Conservation (phyloP, 371 early-diverging fungal genomes). For the Cokeromyces recurvatus region DNA sequence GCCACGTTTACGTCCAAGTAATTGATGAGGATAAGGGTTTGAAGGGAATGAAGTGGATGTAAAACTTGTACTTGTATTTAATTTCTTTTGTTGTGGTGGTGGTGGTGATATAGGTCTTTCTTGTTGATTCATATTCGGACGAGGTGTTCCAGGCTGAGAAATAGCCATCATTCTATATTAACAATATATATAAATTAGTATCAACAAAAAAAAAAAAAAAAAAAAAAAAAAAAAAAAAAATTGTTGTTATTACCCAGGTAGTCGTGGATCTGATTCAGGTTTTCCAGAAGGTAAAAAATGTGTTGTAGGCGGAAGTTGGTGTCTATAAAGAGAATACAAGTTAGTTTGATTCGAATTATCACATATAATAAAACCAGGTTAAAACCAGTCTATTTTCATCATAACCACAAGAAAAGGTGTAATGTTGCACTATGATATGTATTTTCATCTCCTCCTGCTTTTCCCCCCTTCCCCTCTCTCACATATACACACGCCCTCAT, state of each 20-base stretch:
- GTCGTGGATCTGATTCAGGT: constrained; percentile 30
- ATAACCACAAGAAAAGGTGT: too few relatives aligned
- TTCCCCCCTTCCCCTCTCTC: too few relatives aligned
- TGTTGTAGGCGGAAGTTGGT: constrained; percentile 21
- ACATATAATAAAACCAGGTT: too few relatives aligned
- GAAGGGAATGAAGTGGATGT: constrained; percentile 30
- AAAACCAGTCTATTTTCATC: too few relatives aligned
- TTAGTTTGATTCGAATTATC: background rate
- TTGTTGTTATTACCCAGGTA: constrained; percentile 29
- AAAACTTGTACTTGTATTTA: constrained; percentile 4
- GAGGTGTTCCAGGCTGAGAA: constrained; percentile 49
- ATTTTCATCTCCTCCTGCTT: too few relatives aligned
- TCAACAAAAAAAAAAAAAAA: background rate
- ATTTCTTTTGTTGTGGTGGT: background rate
- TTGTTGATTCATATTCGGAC: constrained; percentile 13
- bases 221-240: background rate
- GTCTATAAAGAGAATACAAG: constrained; percentile 2
- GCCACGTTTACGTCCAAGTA: constrained; percentile 30
- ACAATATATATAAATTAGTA: too few relatives aligned
- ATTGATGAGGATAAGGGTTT: constrained; percentile 18
- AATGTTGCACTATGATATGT: too few relatives aligned
- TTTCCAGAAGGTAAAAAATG: constrained; percentile 24
- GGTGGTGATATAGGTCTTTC: background rate
- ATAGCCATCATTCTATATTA: constrained; percentile 32
- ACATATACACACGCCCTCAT: too few relatives aligned